phyloP scores from a whole-genome alignment of 345 rosid species.

The Eucalyptus shirleyi region DNA sequence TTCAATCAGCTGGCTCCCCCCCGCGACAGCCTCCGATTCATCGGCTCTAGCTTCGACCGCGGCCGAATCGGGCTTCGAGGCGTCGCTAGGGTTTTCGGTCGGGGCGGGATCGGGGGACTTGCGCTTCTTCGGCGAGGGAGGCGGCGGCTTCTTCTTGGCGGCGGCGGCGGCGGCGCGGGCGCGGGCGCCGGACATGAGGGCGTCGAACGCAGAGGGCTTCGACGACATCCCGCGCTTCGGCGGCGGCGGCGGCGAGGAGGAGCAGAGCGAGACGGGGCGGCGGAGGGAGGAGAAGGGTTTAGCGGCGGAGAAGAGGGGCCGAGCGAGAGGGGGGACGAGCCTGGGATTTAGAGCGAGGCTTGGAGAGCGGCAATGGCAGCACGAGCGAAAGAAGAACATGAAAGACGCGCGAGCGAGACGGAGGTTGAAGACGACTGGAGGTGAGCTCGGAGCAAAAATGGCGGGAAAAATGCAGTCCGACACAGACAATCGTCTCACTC shows the following conservation, averaged over 20 bases:
- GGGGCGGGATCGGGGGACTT: slow-evolving; percentile 3
- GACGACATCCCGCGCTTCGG: slow-evolving; percentile 20
- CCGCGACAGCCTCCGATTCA: not conserved
- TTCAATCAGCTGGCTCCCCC: not conserved
- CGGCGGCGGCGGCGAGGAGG: not conserved
- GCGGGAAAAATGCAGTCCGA: not conserved
- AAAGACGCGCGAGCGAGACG: not conserved
- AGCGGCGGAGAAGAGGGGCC: slow-evolving; percentile 1
- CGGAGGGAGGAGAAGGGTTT: not conserved
- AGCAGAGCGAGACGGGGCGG: not conserved
- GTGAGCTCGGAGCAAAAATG: not conserved
- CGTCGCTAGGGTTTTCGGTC: not conserved
- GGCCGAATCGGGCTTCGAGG: not conserved
- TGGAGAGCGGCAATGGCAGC: not conserved
- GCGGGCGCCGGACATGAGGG: slow-evolving; percentile 78
- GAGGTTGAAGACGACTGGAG: not conserved
- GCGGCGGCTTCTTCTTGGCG: slow-evolving; percentile 30
- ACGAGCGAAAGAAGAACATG: not conserved
- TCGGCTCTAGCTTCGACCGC: not conserved
- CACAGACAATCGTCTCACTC: not conserved
- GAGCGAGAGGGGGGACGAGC: not conserved
- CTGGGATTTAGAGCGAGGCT: not conserved
- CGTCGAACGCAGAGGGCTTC: slow-evolving; percentile 75
- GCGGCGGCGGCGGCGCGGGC: slow-evolving; percentile 45
- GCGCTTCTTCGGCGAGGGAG: slow-evolving; percentile 8